These are phyloP conservation scores for Sphagnurus paluster DNA, from an alignment of 1,284 basidiomycete species.

Conservation along the genomic window DNA sequence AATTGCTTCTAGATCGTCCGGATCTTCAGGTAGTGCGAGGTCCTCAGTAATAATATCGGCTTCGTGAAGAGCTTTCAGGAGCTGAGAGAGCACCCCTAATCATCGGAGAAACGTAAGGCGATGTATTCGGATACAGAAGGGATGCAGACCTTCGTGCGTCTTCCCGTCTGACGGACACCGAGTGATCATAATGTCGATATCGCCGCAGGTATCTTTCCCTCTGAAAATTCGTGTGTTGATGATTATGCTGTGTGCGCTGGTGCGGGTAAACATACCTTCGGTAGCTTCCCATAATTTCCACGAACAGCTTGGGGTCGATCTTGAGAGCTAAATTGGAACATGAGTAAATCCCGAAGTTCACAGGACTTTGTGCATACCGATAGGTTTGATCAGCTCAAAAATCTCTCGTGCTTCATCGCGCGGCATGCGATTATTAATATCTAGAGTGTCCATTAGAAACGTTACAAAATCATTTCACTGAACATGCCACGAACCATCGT, in stretches of 20 bases:
- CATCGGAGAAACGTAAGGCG: slow-evolving; percentile 11
- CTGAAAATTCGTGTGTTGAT: slow-evolving; percentile 32
- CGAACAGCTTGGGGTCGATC: slow-evolving; percentile 70
- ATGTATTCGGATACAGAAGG: slow-evolving; percentile 1
- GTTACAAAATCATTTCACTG: not conserved
- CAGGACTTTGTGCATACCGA: slow-evolving; percentile 45
- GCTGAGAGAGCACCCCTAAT: slow-evolving; percentile 54
- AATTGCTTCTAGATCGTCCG: slow-evolving; percentile 64
- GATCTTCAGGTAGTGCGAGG: slow-evolving; percentile 70
- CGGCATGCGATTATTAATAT: slow-evolving; percentile 82
- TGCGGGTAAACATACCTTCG: slow-evolving; percentile 47
- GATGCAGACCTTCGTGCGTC: slow-evolving; percentile 61
- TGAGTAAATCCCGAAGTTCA: not conserved
- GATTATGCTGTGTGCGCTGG: slow-evolving; percentile 6
- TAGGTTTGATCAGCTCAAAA: slow-evolving; percentile 68
- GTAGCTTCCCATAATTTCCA: slow-evolving; percentile 91
- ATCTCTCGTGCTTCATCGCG: slow-evolving; percentile 75
- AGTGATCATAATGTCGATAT: slow-evolving; percentile 89
- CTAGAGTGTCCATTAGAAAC: slow-evolving; percentile 32
- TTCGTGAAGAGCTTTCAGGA: slow-evolving; percentile 59
- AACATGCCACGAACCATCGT: slow-evolving; percentile 56
- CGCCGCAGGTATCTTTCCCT: slow-evolving; percentile 78
- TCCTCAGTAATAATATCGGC: slow-evolving; percentile 74
- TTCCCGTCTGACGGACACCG: slow-evolving; percentile 69
- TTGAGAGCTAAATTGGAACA: slow-evolving; percentile 48